Conservation (phyloP, 768 basidiomycete genomes). For the Amanita phalloides region DNA sequence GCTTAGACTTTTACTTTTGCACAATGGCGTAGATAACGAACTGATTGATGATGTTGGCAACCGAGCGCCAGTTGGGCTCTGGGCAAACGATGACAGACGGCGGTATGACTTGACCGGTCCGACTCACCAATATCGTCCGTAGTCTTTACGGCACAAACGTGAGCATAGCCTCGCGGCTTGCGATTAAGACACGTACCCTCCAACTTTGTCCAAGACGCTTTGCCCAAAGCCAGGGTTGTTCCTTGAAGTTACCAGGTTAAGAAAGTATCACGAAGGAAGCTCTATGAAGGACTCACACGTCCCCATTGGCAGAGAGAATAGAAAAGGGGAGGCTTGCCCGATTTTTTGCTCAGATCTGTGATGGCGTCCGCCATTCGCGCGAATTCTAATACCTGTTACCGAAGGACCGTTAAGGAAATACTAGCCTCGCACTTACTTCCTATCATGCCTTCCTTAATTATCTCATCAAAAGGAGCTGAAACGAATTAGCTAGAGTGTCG, state of each 20-base stretch:
- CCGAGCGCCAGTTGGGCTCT: conserved; percentile 38
- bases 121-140: conserved; percentile 37
- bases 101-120: background rate
- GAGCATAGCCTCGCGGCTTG: background rate
- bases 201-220: conserved; percentile 50
- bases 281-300: conserved; percentile 26
- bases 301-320: conserved; percentile 65
- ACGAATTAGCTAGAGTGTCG: background rate
- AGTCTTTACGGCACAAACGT: conserved; percentile 22
- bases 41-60: conserved; percentile 46
- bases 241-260: conserved; percentile 18
- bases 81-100: conserved; percentile 5
- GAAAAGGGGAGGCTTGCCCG: conserved; percentile 43
- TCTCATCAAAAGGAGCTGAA: conserved; percentile 43
- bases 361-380: conserved; percentile 54
- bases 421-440: conserved; percentile 29
- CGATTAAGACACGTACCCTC: conserved; percentile 31
- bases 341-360: conserved; percentile 29
- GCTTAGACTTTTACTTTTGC: background rate
- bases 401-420: background rate
- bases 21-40: conserved; percentile 10
- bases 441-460: conserved; percentile 43
- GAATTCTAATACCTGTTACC: conserved; percentile 29
- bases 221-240: conserved; percentile 59
- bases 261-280: background rate